Percentiles rank a stretch among this genome's conserved stretches.
Evolutionary conservation across 345 rosid genomes (phyloP).

Genomic region (Gossypium arboreum): DNA sequence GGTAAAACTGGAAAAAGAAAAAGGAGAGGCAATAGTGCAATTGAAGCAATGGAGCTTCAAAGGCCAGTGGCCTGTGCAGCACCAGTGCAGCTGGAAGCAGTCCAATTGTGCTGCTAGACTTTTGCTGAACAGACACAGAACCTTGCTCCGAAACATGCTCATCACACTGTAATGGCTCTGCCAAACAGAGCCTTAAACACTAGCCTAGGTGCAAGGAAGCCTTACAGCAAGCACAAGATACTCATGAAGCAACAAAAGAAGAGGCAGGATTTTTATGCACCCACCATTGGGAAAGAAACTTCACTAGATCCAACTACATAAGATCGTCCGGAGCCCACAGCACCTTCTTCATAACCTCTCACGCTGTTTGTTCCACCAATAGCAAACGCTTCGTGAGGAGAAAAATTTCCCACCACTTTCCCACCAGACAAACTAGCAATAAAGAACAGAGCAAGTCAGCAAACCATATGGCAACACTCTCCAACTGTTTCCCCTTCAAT

Average conservation of each 20-base stretch:
- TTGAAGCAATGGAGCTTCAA: no score
- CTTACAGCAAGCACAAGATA: neutral
- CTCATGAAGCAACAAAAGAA: conserved; percentile 6
- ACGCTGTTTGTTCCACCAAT: conserved; percentile 96
- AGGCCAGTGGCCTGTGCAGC: no score
- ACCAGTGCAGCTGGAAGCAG: no score
- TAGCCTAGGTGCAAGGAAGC: neutral
- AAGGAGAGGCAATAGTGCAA: no score
- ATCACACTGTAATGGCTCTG: neutral
- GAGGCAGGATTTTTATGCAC: conserved; percentile 14
- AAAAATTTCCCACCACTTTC: conserved; percentile 80
- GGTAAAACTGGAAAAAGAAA: no score
- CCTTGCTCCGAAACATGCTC: neutral
- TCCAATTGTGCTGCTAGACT: neutral
- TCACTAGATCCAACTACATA: conserved; percentile 87
- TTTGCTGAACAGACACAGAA: neutral
- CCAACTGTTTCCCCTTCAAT: conserved; percentile 15
- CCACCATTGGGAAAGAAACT: conserved; percentile 82
- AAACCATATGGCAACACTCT: conserved; percentile 6
- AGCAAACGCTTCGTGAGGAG: conserved; percentile 91
- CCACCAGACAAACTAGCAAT: conserved; percentile 73
- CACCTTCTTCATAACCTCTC: conserved; percentile 97
- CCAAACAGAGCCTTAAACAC: neutral
- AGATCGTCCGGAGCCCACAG: conserved; percentile 93
- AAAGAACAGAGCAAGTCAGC: conserved; percentile 18